phyloP scores from a whole-genome alignment of 768 basidiomycete species.

The Basidioascus undulatus region DNA sequence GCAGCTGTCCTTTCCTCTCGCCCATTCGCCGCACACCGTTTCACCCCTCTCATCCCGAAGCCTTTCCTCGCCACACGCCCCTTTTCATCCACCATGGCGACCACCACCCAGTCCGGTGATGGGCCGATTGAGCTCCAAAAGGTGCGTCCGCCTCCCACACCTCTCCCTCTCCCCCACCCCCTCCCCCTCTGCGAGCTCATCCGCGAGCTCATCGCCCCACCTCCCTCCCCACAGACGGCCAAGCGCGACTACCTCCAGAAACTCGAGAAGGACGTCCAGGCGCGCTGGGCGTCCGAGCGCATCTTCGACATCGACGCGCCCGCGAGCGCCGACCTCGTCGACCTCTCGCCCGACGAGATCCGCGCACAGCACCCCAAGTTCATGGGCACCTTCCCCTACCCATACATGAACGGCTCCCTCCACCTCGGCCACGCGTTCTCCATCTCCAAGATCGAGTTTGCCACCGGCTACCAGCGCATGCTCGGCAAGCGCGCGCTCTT shows the following conservation, averaged over 20 bases:
- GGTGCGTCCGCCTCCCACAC: not conserved
- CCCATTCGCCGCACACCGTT: too few relatives aligned
- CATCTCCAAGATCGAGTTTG: constrained; percentile 93
- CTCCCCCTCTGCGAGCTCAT: not conserved
- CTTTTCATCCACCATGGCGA: not conserved
- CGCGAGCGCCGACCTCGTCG: constrained; percentile 10
- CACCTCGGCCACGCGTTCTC: constrained; percentile 96
- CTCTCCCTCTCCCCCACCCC: too few relatives aligned
- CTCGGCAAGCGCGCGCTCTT: constrained; percentile 81
- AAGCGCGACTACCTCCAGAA: constrained; percentile 71
- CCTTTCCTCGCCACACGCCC: too few relatives aligned
- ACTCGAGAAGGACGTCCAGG: constrained; percentile 66
- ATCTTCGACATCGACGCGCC: constrained; percentile 75
- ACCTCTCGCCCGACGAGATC: constrained; percentile 39
- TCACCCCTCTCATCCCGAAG: too few relatives aligned
- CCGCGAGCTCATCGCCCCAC: not conserved
- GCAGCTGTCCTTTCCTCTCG: too few relatives aligned
- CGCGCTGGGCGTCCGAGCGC: constrained; percentile 47
- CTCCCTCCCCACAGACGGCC: constrained; percentile 37
- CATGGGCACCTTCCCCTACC: constrained; percentile 88
- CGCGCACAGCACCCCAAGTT: constrained; percentile 70
- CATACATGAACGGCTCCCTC: constrained; percentile 92
- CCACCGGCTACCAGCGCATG: constrained; percentile 84
- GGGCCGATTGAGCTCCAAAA: constrained; percentile 8
- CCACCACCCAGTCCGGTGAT: not conserved